Percentiles rank a stretch among this genome's conserved stretches.
Conservation (phyloP, 2,329 filamentous ascomycete genomes). For the Endocalyx cinctus region DNA sequence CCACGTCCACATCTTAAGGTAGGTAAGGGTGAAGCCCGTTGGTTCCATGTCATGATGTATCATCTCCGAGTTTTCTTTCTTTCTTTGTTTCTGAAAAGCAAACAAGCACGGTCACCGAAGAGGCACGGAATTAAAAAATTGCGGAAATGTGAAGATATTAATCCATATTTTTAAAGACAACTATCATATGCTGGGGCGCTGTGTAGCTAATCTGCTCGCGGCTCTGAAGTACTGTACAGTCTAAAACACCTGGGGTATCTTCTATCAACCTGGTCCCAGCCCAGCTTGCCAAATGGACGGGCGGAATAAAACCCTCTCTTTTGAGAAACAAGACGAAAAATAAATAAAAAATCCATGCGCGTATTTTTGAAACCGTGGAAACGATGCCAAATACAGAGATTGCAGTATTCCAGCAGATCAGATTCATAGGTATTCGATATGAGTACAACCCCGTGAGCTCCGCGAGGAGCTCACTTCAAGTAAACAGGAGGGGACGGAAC, state of each 20-base stretch:
- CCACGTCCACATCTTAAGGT: too few species aligned
- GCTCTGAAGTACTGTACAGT: conserved; percentile 29
- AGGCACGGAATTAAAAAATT: neutral
- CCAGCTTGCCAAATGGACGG: conserved; percentile 24
- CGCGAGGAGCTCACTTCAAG: conserved; percentile 15
- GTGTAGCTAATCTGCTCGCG: conserved; percentile 28
- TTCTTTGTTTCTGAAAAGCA: too few species aligned
- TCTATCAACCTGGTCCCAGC: conserved; percentile 32
- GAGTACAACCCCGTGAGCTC: conserved; percentile 24
- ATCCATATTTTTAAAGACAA: conserved; percentile 23
- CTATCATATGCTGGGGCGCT: conserved; percentile 25
- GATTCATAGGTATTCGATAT: conserved; percentile 20
- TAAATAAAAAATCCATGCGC: conserved; percentile 9
- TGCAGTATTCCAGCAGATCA: conserved; percentile 18
- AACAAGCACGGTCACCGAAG: too few species aligned
- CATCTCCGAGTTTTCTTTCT: too few species aligned
- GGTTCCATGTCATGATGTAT: too few species aligned
- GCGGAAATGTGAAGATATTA: conserved; percentile 20
- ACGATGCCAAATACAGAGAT: too few species aligned
- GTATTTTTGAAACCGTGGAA: too few species aligned
- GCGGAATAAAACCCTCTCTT: conserved; percentile 23
- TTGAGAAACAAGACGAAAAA: conserved; percentile 21
- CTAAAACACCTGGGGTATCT: conserved; percentile 32
- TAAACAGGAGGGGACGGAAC: conserved; percentile 14
- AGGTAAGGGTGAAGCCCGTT: too few species aligned